Percentiles rank a stretch among this genome's conserved stretches.
phyloP scores from a whole-genome alignment of 202 grass and related monocot species.

The Brachypodium distachyon region DNA sequence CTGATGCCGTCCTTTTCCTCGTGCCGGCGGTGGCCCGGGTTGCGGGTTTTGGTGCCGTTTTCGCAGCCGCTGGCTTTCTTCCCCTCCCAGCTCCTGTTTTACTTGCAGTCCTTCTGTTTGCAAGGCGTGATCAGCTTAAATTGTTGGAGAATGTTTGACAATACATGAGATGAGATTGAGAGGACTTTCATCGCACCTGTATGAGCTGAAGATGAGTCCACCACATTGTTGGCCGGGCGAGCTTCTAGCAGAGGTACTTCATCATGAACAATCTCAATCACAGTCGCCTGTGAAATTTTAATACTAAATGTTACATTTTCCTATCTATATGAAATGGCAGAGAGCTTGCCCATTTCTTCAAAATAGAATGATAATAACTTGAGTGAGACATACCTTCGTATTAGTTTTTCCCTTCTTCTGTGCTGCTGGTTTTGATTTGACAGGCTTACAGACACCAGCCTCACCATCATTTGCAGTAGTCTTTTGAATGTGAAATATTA shows the following conservation, averaged over 20 bases:
- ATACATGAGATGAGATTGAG: background rate
- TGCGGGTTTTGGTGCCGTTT: background rate
- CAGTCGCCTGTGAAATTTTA: background rate
- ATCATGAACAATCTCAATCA: conserved; percentile 12
- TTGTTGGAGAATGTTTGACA: background rate
- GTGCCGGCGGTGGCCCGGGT: background rate
- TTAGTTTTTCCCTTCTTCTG: background rate
- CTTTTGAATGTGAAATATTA: conserved; percentile 17
- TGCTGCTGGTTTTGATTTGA: background rate
- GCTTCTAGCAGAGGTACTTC: conserved; percentile 19
- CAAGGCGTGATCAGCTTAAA: conserved; percentile 3
- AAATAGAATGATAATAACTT: background rate
- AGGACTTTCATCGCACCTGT: background rate
- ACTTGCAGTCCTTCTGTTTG: background rate
- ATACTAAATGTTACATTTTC: too few species aligned
- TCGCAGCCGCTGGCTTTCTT: conserved; percentile 8
- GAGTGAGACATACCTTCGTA: background rate
- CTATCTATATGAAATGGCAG: too few species aligned
- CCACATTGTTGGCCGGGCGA: conserved; percentile 15
- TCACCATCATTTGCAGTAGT: background rate
- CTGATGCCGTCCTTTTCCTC: background rate
- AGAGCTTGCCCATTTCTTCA: too few species aligned
- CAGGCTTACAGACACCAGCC: background rate
- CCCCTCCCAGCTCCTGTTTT: conserved; percentile 15
- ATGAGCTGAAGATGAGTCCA: conserved; percentile 26